Percentiles rank a stretch among this genome's conserved stretches.
phyloP scores from a whole-genome alignment of 179 eudicot genomes.

The Camellia oleifera region DNA sequence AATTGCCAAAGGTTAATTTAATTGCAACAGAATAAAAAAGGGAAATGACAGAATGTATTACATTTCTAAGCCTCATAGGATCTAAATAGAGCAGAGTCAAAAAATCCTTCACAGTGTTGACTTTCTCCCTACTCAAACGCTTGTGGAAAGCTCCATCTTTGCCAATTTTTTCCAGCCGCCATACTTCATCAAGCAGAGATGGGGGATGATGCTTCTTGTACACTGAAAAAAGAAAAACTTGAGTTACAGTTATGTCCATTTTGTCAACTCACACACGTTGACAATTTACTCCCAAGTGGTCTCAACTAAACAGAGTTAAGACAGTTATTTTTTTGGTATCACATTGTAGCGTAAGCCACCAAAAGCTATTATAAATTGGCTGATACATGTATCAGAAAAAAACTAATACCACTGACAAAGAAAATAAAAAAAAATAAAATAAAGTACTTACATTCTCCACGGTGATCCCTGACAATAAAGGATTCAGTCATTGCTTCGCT shows the following conservation, averaged over 20 bases:
- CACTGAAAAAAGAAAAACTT: slow-evolving; percentile 42
- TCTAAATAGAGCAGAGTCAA: slow-evolving; percentile 57
- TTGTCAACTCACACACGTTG: neutral
- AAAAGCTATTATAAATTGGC: too few species aligned
- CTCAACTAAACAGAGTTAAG: too few species aligned
- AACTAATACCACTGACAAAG: too few species aligned
- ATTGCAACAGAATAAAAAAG: neutral
- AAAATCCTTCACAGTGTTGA: slow-evolving; percentile 79
- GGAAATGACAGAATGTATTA: slow-evolving; percentile 26
- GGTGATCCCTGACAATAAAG: slow-evolving; percentile 89
- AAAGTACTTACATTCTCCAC: slow-evolving; percentile 82
- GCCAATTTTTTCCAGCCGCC: slow-evolving; percentile 91
- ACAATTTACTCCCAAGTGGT: neutral
- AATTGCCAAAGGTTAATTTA: neutral
- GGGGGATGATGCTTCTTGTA: slow-evolving; percentile 98
- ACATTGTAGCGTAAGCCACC: too few species aligned
- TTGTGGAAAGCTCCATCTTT: slow-evolving; percentile 96
- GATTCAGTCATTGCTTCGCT: slow-evolving; percentile 85
- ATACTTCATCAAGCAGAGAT: slow-evolving; percentile 73
- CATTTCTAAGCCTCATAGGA: slow-evolving; percentile 71
- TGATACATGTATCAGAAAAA: too few species aligned
- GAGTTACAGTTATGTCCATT: neutral
- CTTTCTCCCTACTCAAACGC: slow-evolving; percentile 66
- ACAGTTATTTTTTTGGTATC: too few species aligned
- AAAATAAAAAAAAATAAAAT: too few species aligned